phyloP scores from a whole-genome alignment of 805 yeast genomes.

The Diddensiella transvaalensis region DNA sequence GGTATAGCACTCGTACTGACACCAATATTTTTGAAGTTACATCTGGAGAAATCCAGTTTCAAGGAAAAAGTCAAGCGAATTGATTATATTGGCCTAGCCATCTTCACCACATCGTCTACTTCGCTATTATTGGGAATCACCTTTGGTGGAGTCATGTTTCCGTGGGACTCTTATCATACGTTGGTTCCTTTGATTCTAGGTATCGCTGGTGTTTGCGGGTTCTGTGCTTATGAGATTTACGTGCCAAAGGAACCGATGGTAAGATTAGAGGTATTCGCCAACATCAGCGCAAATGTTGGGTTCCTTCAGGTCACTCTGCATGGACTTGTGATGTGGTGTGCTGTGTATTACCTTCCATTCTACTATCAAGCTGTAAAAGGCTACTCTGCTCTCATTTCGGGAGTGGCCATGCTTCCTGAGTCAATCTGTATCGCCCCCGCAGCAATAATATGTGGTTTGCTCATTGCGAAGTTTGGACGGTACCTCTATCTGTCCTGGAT shows the following conservation, averaged over 20 bases:
- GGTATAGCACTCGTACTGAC: constrained; percentile 41
- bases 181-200: constrained; percentile 44
- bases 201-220: constrained; percentile 38
- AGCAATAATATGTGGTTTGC: constrained; percentile 43
- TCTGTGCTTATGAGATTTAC: constrained; percentile 34
- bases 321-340: constrained; percentile 43
- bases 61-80: constrained; percentile 43
- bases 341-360: constrained; percentile 45
- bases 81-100: constrained; percentile 52
- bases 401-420: constrained; percentile 42
- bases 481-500: constrained; percentile 42
- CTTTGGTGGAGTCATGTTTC: constrained; percentile 42
- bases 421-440: constrained; percentile 41
- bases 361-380: constrained; percentile 47
- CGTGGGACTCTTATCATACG: constrained; percentile 54
- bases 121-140: constrained; percentile 51
- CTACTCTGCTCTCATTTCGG: constrained; percentile 37
- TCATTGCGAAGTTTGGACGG: constrained; percentile 41
- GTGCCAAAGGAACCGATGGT: constrained; percentile 39
- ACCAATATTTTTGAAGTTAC: constrained; percentile 28
- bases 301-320: constrained; percentile 42
- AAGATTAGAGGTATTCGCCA: constrained; percentile 20
- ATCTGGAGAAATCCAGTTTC: constrained; percentile 41
- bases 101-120: constrained; percentile 31
- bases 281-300: constrained; percentile 25